Conservation (phyloP, 768 basidiomycete genomes). For the Suillus brevipes region DNA sequence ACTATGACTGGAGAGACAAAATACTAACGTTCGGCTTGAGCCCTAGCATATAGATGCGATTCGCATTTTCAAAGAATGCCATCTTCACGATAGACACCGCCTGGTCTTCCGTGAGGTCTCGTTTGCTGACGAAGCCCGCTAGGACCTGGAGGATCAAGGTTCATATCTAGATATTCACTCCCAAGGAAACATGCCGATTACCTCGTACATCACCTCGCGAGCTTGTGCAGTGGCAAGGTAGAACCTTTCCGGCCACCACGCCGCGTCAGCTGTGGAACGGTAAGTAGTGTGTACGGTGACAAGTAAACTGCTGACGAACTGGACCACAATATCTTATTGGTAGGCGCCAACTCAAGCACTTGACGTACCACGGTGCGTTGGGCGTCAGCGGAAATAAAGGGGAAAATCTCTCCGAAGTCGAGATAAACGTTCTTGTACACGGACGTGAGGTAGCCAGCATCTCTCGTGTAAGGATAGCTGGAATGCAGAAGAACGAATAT, state of each 20-base stretch:
- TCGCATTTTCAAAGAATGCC: slow-evolving; percentile 68
- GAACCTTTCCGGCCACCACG: slow-evolving; percentile 78
- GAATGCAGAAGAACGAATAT: slow-evolving; percentile 71
- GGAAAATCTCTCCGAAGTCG: slow-evolving; percentile 82
- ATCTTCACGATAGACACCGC: slow-evolving; percentile 55
- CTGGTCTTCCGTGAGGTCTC: slow-evolving; percentile 54
- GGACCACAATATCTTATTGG: slow-evolving; percentile 81
- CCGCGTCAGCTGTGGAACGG: slow-evolving; percentile 50
- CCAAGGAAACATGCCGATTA: slow-evolving; percentile 25
- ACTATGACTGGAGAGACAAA: not conserved
- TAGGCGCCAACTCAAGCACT: slow-evolving; percentile 69
- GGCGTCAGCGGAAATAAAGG: slow-evolving; percentile 60
- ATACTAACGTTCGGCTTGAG: slow-evolving; percentile 35
- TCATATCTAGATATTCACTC: not conserved
- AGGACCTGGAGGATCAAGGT: slow-evolving; percentile 50
- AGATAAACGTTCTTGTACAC: slow-evolving; percentile 74
- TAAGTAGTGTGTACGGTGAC: slow-evolving; percentile 5
- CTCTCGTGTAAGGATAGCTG: slow-evolving; percentile 76
- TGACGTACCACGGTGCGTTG: slow-evolving; percentile 61
- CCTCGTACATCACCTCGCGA: slow-evolving; percentile 59
- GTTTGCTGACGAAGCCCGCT: slow-evolving; percentile 43
- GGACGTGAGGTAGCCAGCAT: slow-evolving; percentile 74
- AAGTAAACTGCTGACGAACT: slow-evolving; percentile 43
- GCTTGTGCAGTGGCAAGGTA: slow-evolving; percentile 69
- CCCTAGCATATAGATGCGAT: slow-evolving; percentile 58